A percentile compares a stretch with the other conserved stretches of the same genome.
phyloP scores from a whole-genome alignment of 2,329 filamentous ascomycete genomes.

The Beauveria sp. region DNA sequence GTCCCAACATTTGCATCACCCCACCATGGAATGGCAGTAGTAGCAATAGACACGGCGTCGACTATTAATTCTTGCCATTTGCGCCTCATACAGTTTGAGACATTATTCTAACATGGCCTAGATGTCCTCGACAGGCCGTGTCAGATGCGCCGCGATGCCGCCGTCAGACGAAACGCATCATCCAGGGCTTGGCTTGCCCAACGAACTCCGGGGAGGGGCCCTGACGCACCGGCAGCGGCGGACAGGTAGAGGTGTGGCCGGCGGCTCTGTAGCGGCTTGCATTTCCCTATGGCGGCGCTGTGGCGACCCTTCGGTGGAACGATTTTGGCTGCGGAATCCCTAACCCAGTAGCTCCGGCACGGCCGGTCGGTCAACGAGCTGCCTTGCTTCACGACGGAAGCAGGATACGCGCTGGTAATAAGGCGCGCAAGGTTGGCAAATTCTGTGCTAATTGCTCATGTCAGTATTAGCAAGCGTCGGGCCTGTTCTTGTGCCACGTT shows the following conservation, averaged over 20 bases:
- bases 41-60: neutral
- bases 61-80: neutral
- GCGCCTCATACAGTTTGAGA: neutral
- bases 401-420: neutral
- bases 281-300: neutral
- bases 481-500: neutral
- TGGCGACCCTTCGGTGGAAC: neutral
- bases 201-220: neutral
- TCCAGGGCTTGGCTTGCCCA: neutral
- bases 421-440: neutral
- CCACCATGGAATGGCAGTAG: neutral
- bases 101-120: slow-evolving; percentile 6
- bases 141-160: neutral
- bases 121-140: neutral
- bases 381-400: neutral
- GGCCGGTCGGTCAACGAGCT: neutral
- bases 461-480: neutral
- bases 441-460: neutral
- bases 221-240: neutral
- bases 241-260: neutral
- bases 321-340: neutral
- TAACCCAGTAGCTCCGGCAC: slow-evolving; percentile 7
- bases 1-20: slow-evolving; percentile 6
- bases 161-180: slow-evolving; percentile 9
- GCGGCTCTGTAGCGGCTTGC: neutral